These are phyloP conservation scores for Pseudocohnilembus persalinus DNA, from an alignment of 169 alveolate genomes.

Conservation along the genomic window DNA sequence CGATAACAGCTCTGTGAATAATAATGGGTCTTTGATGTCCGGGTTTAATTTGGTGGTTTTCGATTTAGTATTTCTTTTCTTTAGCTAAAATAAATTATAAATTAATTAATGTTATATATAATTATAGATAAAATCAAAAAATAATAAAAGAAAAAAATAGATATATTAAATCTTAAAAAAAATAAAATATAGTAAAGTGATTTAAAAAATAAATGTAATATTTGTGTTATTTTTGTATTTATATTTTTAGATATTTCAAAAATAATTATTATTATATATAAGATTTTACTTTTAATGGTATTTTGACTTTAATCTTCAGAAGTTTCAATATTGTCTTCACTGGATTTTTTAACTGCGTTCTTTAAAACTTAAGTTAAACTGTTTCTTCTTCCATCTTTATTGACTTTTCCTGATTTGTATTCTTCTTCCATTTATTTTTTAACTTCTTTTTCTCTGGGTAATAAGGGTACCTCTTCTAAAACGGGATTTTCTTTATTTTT, in stretches of 20 bases:
- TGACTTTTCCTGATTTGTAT: slow-evolving; percentile 32
- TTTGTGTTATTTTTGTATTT: too few relatives aligned
- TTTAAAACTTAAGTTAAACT: slow-evolving; percentile 17
- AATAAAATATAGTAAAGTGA: too few relatives aligned
- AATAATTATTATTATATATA: not conserved
- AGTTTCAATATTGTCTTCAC: not conserved
- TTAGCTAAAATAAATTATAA: not conserved
- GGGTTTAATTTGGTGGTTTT: slow-evolving; percentile 65
- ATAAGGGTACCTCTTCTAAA: slow-evolving; percentile 38
- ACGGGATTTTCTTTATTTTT: slow-evolving; percentile 42
- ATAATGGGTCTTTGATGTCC: slow-evolving; percentile 98
- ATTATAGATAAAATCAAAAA: too few relatives aligned
- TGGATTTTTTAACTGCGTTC: not conserved
- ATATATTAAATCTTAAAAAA: too few relatives aligned
- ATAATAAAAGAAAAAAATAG: too few relatives aligned
- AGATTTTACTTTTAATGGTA: not conserved
- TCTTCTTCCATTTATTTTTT: slow-evolving; percentile 41
- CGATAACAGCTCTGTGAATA: slow-evolving; percentile 99
- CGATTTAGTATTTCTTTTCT: slow-evolving; percentile 59
- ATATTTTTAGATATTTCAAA: not conserved
- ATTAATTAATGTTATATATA: slow-evolving; percentile 29
- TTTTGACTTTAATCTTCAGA: not conserved
- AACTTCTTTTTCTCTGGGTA: slow-evolving; percentile 40
- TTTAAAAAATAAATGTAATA: too few relatives aligned
- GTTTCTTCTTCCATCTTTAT: slow-evolving; percentile 32